Conservation (phyloP, 768 basidiomycete species). For the Lactifluus piperatus region DNA sequence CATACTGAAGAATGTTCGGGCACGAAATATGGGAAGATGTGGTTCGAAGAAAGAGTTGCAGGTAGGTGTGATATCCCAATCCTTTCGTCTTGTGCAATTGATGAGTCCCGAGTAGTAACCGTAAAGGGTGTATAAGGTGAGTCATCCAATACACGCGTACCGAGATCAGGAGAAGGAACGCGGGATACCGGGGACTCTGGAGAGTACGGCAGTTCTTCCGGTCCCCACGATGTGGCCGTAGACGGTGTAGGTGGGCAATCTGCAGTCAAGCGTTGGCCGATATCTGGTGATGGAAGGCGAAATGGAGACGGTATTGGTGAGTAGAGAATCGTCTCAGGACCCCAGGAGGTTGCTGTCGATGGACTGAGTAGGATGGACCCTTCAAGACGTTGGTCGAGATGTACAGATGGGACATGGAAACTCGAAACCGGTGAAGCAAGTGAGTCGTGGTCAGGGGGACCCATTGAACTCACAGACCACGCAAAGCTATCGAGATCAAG, state of each 20-base stretch:
- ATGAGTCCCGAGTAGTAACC: constrained; percentile 36
- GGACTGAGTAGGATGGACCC: constrained; percentile 50
- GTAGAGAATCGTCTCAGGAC: constrained; percentile 17
- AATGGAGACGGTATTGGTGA: constrained; percentile 11
- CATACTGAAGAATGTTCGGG: background rate
- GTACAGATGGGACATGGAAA: constrained; percentile 42
- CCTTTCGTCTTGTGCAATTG: background rate
- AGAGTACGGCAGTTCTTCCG: constrained; percentile 14
- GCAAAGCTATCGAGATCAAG: constrained; percentile 56
- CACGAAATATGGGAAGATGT: constrained; percentile 7
- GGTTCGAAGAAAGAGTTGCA: background rate
- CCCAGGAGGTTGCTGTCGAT: constrained; percentile 23
- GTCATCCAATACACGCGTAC: constrained; percentile 45
- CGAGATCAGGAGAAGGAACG: constrained; percentile 29
- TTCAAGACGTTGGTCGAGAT: constrained; percentile 42
- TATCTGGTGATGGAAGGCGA: constrained; percentile 25
- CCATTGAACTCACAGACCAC: constrained; percentile 62
- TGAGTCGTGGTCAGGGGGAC: constrained; percentile 43
- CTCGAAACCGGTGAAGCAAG: constrained; percentile 33
- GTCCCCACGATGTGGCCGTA: constrained; percentile 19
- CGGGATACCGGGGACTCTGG: constrained; percentile 9
- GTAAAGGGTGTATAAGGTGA: constrained; percentile 43
- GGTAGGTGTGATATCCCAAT: background rate
- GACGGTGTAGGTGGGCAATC: constrained; percentile 24
- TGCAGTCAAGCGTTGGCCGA: constrained; percentile 23